Conservation (phyloP, 768 basidiomycete species). For the Leccinum disarticulatum region DNA sequence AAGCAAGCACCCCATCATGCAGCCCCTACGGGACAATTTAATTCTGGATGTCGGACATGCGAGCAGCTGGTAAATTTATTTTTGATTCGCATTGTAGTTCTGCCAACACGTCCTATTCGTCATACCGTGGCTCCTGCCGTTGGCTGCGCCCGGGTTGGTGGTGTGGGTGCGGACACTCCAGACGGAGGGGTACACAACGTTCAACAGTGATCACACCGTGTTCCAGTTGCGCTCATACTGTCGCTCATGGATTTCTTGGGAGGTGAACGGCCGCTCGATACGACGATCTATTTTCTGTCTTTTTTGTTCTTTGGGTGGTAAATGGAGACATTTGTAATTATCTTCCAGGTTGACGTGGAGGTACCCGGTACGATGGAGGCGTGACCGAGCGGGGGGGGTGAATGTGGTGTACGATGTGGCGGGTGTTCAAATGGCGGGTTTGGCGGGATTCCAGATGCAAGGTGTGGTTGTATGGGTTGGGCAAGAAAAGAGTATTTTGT, state of each 20-base stretch:
- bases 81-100: no score
- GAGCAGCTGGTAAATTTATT: no score
- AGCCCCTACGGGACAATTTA: no score
- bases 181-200: slow-evolving; percentile 75
- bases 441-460: slow-evolving; percentile 9
- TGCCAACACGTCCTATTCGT: slow-evolving; percentile 25
- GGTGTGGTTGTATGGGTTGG: slow-evolving; percentile 7
- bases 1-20: no score
- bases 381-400: slow-evolving; percentile 60
- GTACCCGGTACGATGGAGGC: slow-evolving; percentile 47
- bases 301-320: neutral
- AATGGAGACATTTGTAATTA: neutral
- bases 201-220: slow-evolving; percentile 78
- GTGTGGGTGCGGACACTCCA: slow-evolving; percentile 89
- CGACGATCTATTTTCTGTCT: slow-evolving; percentile 35
- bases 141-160: slow-evolving; percentile 71
- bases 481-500: neutral
- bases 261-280: slow-evolving; percentile 44
- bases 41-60: no score
- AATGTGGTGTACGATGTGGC: slow-evolving; percentile 67
- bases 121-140: slow-evolving; percentile 79
- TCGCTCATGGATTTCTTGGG: slow-evolving; percentile 61
- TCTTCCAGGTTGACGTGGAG: slow-evolving; percentile 10
- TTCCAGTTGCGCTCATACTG: slow-evolving; percentile 61
- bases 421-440: slow-evolving; percentile 34